Evolutionary conservation across 108 stramenopile species (phyloP), one percentile per base, ranked within the genome.

Genomic region (Pseudonitzschia pungens): DNA sequence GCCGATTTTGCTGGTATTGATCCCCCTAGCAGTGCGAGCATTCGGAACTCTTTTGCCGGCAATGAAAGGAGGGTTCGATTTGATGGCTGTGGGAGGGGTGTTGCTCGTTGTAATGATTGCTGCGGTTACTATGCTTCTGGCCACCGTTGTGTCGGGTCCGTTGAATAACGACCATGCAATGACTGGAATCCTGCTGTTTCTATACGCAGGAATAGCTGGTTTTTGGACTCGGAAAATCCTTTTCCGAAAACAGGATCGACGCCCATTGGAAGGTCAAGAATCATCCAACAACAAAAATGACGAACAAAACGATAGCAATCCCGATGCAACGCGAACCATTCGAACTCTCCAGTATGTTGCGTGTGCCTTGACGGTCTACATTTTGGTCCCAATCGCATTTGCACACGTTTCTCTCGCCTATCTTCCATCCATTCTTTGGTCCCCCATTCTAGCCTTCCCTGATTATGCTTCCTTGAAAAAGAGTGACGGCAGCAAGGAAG

Each of bases 301-400:
- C 1, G 20, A 43, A 36, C 3, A 29, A 55, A 55, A 22, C 9
- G 26, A 53, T 50, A 51, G 0, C 50, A 29, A 1, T 48, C 64
- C 51, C 14, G 6, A 10, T 5, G 11, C 66, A 26, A 63, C 36
- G 29, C 44, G 59, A 41, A 60, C 29, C 14, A 29, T 71, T 22
- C 66, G 57, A 36, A 79, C 50, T 59, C 65, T 90, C 21, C 86
- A 92, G 42, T 89, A 89, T 62, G 48, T 83, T 0, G 69, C 86
- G 12, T 95, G 94, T 67, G 63, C 88, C 20, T 12, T 79, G 42
- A 81, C 81, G 1, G 72, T 91, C 12, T 90, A 92, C 65, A 70
- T 85, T 45, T 83, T 91, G 57, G 86, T 83, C 24, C 90, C 94
- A 20, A 70, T 95, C 40, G 77, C 89, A 5, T 84, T 95, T 69